These are phyloP conservation scores for Aaosphaeria arxii DNA, from an alignment of 2,329 filamentous ascomycete species.

Conservation along the genomic window DNA sequence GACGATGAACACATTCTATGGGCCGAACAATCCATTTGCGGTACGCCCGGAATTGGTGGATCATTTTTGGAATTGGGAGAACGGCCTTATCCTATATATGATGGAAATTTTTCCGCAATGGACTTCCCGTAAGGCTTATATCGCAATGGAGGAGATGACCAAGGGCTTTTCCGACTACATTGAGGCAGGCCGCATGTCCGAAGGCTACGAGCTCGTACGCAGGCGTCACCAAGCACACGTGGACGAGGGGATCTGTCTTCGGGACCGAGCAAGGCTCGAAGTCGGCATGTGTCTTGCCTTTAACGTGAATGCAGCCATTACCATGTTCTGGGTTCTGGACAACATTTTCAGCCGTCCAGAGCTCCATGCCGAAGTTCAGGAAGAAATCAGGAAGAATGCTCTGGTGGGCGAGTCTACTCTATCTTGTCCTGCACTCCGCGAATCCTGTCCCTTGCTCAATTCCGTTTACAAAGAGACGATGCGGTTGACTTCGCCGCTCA, in stretches of 20 bases:
- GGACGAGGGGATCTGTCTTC: slow-evolving; percentile 12
- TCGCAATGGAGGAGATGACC: slow-evolving; percentile 30
- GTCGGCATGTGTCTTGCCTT: slow-evolving; percentile 30
- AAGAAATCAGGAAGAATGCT: slow-evolving; percentile 35
- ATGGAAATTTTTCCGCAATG: slow-evolving; percentile 33
- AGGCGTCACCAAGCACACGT: slow-evolving; percentile 17
- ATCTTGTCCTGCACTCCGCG: slow-evolving; percentile 38
- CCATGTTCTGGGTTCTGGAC: slow-evolving; percentile 46
- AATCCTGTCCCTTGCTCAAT: slow-evolving; percentile 43
- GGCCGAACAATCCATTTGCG: slow-evolving; percentile 44
- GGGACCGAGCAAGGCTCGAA: slow-evolving; percentile 19
- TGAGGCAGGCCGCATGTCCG: slow-evolving; percentile 14
- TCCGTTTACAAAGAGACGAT: slow-evolving; percentile 47
- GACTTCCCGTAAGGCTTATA: slow-evolving; percentile 37
- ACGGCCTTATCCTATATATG: slow-evolving; percentile 27
- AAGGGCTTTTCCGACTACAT: slow-evolving; percentile 26
- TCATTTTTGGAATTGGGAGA: slow-evolving; percentile 45
- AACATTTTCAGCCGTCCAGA: slow-evolving; percentile 42
- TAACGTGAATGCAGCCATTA: slow-evolving; percentile 43
- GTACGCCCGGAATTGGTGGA: slow-evolving; percentile 33
- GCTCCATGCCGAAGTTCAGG: slow-evolving; percentile 39
- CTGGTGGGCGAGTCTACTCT: slow-evolving; percentile 22
- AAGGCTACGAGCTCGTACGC: slow-evolving; percentile 21
- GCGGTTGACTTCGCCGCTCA: slow-evolving; percentile 39
- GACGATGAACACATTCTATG: slow-evolving; percentile 42